Percentiles rank a stretch among this genome's conserved stretches.
Conservation (phyloP, 805 yeast species). For the Cephaloascus albidus region DNA sequence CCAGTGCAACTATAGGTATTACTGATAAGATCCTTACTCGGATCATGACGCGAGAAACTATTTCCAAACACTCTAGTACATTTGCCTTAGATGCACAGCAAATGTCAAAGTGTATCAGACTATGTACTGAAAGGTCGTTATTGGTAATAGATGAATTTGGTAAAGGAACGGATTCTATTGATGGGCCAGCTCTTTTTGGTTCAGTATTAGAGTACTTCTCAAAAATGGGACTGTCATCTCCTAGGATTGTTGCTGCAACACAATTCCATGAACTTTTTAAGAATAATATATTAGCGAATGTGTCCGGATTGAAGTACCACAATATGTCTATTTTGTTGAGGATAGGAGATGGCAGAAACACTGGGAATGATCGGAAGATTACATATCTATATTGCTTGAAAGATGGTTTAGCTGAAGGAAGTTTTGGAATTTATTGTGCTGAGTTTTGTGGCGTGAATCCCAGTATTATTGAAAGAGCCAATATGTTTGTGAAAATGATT, state of each 20-base stretch:
- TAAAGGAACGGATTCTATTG: slow-evolving; percentile 37
- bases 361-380: slow-evolving; percentile 8
- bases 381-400: slow-evolving; percentile 22
- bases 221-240: slow-evolving; percentile 3
- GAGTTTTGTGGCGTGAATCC: slow-evolving; percentile 21
- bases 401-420: slow-evolving; percentile 18
- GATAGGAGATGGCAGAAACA: too few relatives aligned
- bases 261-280: slow-evolving; percentile 34
- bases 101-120: slow-evolving; percentile 29
- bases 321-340: too few relatives aligned
- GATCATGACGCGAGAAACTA: slow-evolving; percentile 28
- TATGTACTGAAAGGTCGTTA: slow-evolving; percentile 28
- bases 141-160: slow-evolving; percentile 47
- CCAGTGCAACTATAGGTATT: slow-evolving; percentile 31
- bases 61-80: slow-evolving; percentile 32
- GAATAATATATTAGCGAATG: slow-evolving; percentile 9
- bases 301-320: slow-evolving; percentile 1
- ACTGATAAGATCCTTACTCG: slow-evolving; percentile 39
- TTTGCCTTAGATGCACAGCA: slow-evolving; percentile 40
- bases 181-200: slow-evolving; percentile 37
- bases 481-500: slow-evolving; percentile 9
- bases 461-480: slow-evolving; percentile 20
- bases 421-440: slow-evolving; percentile 34
- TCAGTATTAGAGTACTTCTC: slow-evolving; percentile 19
- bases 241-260: slow-evolving; percentile 25